Evolutionary conservation across 768 basidiomycete genomes (phyloP).

Genomic region (Amylocystis lapponica): DNA sequence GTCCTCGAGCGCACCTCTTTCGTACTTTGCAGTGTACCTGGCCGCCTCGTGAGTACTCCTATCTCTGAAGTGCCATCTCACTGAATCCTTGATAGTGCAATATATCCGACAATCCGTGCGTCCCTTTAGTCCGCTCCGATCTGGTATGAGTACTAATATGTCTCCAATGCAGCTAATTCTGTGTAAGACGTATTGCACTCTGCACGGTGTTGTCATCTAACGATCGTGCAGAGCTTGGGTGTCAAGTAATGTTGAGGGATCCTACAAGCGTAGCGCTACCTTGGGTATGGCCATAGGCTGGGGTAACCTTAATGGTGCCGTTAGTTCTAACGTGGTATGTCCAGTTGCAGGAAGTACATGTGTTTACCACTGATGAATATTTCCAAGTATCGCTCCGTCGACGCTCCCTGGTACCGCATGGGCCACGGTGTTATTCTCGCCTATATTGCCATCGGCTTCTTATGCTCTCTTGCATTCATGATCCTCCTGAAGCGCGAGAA

Average conservation of each 20-base stretch:
- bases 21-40: slow-evolving; percentile 68
- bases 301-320: slow-evolving; percentile 67
- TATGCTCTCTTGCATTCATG: slow-evolving; percentile 44
- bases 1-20: slow-evolving; percentile 54
- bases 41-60: slow-evolving; percentile 54
- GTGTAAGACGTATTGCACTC: slow-evolving; percentile 32
- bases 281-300: slow-evolving; percentile 67
- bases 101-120: slow-evolving; percentile 44
- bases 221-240: slow-evolving; percentile 54
- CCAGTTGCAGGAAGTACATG: too few relatives aligned
- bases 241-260: slow-evolving; percentile 65
- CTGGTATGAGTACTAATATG: too few relatives aligned
- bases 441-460: slow-evolving; percentile 63
- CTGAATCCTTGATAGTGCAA: slow-evolving; percentile 25
- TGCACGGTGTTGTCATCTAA: slow-evolving; percentile 6
- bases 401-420: slow-evolving; percentile 62
- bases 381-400: slow-evolving; percentile 54
- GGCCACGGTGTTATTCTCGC: slow-evolving; percentile 66
- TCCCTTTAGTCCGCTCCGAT: too few relatives aligned
- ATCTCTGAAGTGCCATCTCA: background rate
- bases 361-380: slow-evolving; percentile 1
- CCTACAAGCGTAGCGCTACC: slow-evolving; percentile 67
- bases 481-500: slow-evolving; percentile 54
- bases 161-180: slow-evolving; percentile 28
- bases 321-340: slow-evolving; percentile 60